phyloP scores from a whole-genome alignment of 805 yeast species.

The Zygotorulaspora chibaensis region DNA sequence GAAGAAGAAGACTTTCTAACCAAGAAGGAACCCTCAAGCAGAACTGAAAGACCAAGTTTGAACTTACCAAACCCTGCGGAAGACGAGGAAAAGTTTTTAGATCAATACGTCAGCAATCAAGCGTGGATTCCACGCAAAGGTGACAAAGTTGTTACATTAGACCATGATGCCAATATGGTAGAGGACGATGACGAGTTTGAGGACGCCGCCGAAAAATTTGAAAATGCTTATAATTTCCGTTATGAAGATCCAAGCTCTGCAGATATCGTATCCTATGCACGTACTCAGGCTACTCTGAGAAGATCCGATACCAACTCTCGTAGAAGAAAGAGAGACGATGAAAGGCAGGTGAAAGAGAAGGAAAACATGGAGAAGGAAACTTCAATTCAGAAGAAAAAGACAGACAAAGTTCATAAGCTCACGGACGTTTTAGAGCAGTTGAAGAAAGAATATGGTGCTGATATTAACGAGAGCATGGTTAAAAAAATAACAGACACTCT shows the following conservation, averaged over 20 bases:
- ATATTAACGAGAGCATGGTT: slow-evolving; percentile 52
- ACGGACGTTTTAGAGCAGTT: slow-evolving; percentile 53
- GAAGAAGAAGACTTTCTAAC: slow-evolving; percentile 51
- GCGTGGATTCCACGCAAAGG: slow-evolving; percentile 85
- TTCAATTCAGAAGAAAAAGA: slow-evolving; percentile 65
- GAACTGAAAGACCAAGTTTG: slow-evolving; percentile 21
- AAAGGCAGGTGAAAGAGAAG: slow-evolving; percentile 49
- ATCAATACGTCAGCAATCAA: slow-evolving; percentile 64
- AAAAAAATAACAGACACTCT: slow-evolving; percentile 70
- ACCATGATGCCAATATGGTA: slow-evolving; percentile 42
- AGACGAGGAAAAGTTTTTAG: slow-evolving; percentile 66
- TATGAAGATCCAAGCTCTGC: slow-evolving; percentile 89
- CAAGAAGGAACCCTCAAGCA: slow-evolving; percentile 47
- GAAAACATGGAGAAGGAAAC: slow-evolving; percentile 54
- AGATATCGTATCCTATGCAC: slow-evolving; percentile 90
- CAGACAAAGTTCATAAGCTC: slow-evolving; percentile 69
- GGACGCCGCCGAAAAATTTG: slow-evolving; percentile 85
- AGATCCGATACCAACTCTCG: slow-evolving; percentile 70
- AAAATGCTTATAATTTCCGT: slow-evolving; percentile 89
- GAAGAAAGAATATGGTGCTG: slow-evolving; percentile 42
- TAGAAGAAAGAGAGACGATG: slow-evolving; percentile 75
- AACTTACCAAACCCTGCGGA: slow-evolving; percentile 61
- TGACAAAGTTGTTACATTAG: slow-evolving; percentile 53
- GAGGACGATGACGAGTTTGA: slow-evolving; percentile 83
- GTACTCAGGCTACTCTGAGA: slow-evolving; percentile 88